phyloP scores from a whole-genome alignment of 2,329 filamentous ascomycete species.

The Pseudophaeomoniella oleicola region DNA sequence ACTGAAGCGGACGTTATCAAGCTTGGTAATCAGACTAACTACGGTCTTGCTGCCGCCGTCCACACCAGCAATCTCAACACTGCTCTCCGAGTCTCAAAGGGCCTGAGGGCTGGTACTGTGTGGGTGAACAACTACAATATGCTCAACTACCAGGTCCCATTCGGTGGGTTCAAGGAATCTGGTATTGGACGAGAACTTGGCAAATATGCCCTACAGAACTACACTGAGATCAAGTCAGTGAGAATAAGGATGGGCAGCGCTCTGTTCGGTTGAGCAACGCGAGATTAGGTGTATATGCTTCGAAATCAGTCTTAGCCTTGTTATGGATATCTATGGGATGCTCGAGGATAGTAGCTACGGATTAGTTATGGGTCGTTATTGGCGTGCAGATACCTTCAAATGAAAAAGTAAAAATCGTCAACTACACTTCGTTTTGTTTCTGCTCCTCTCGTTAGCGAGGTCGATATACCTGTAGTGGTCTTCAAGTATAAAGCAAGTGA shows the following conservation, averaged over 20 bases:
- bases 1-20: conserved; percentile 56
- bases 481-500: too few species aligned
- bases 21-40: conserved; percentile 59
- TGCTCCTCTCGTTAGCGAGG: too few species aligned
- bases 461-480: too few species aligned
- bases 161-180: conserved; percentile 30
- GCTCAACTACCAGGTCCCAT: conserved; percentile 45
- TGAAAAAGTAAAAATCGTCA: too few species aligned
- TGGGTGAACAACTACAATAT: conserved; percentile 61
- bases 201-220: conserved; percentile 33
- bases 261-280: conserved; percentile 29
- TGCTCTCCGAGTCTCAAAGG: conserved; percentile 59
- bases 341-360: too few species aligned
- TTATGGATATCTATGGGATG: too few species aligned
- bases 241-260: conserved; percentile 28
- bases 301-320: too few species aligned
- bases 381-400: too few species aligned
- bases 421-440: too few species aligned
- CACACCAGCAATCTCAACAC: conserved; percentile 70
- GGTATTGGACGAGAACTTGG: conserved; percentile 30
- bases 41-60: conserved; percentile 62
- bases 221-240: conserved; percentile 34
- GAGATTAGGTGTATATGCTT: too few species aligned
- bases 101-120: conserved; percentile 53
- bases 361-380: too few species aligned